Conservation (phyloP, 2,329 filamentous ascomycete species). For the Lomentospora prolificans region DNA sequence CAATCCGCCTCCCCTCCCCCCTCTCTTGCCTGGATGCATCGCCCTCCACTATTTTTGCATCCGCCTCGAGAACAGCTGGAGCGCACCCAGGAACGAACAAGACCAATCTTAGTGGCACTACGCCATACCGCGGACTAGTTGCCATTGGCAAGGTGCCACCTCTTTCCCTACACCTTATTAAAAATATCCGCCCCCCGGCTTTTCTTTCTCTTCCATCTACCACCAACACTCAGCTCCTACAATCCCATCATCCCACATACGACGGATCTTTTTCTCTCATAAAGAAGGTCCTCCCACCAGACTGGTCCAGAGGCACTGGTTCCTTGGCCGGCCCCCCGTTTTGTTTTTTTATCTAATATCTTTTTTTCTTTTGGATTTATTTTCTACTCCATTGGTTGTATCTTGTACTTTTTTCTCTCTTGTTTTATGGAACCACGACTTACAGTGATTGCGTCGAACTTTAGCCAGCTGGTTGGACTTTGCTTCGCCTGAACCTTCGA, state of each 20-base stretch:
- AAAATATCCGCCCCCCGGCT: slow-evolving; percentile 1
- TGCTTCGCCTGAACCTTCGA: neutral
- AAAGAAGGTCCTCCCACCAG: neutral
- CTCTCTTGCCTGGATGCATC: neutral
- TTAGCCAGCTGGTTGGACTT: neutral
- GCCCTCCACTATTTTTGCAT: slow-evolving; percentile 1
- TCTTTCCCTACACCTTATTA: neutral
- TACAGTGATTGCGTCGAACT: neutral
- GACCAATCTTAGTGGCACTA: slow-evolving; percentile 1
- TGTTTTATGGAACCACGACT: neutral
- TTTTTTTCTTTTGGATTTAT: neutral
- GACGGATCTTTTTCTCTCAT: neutral
- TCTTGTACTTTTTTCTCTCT: neutral
- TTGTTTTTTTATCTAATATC: slow-evolving; percentile 2
- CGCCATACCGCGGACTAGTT: slow-evolving; percentile 1
- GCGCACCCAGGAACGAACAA: neutral
- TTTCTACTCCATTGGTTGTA: neutral
- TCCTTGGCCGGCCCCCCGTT: too few relatives aligned
- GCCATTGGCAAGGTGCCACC: slow-evolving; percentile 2
- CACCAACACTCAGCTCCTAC: neutral
- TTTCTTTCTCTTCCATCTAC: neutral
- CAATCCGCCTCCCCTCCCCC: neutral
- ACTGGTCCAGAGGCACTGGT: slow-evolving; percentile 1
- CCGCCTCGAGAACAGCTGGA: slow-evolving; percentile 4
- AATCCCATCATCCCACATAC: neutral